Percentiles rank a stretch among this genome's conserved stretches.
Evolutionary conservation across 805 yeast species (phyloP).

Genomic region (Blastobotrys parvus): DNA sequence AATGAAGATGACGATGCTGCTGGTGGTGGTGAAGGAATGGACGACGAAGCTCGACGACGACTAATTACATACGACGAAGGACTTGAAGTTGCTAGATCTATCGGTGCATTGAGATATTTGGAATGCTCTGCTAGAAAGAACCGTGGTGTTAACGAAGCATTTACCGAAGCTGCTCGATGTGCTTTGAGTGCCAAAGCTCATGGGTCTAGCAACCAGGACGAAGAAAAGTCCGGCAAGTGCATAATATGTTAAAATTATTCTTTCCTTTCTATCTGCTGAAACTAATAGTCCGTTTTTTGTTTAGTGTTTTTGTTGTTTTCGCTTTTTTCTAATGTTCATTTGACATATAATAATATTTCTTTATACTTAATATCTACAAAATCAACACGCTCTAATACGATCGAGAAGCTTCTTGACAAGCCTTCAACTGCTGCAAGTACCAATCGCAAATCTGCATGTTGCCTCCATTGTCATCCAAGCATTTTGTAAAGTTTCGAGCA

Average conservation of each 20-base stretch:
- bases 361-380: neutral
- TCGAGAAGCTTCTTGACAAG: constrained; percentile 90
- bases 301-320: neutral
- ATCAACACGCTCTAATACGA: constrained; percentile 45
- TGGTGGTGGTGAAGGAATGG: constrained; percentile 22
- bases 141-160: constrained; percentile 98
- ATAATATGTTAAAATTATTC: neutral
- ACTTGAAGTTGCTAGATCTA: constrained; percentile 78
- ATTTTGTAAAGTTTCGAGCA: constrained; percentile 91
- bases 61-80: constrained; percentile 90
- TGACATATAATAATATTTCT: neutral
- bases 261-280: neutral
- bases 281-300: neutral
- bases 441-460: constrained; percentile 96
- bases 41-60: constrained; percentile 31
- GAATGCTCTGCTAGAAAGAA: constrained; percentile 96
- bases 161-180: constrained; percentile 96
- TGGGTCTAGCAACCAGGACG: constrained; percentile 33
- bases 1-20: constrained; percentile 38
- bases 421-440: constrained; percentile 94
- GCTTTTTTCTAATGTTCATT: neutral
- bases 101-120: constrained; percentile 88
- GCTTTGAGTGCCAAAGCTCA: constrained; percentile 85
- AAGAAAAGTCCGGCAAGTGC: neutral
- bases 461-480: constrained; percentile 88